Conservation (phyloP, 2,329 filamentous ascomycete genomes). For the Blastomyces parvus region DNA sequence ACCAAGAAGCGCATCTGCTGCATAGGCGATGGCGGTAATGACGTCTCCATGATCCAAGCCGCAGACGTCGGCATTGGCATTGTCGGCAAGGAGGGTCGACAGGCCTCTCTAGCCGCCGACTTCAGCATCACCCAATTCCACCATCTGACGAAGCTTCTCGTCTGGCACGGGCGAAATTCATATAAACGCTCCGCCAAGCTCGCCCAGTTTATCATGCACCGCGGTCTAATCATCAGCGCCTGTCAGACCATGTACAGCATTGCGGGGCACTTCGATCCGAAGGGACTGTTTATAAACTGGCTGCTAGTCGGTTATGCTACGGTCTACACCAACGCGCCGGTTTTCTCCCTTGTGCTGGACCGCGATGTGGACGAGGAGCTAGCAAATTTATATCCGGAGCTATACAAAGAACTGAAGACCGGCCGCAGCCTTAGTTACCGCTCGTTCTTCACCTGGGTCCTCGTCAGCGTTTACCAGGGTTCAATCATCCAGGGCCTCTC, state of each 20-base stretch:
- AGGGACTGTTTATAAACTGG: constrained; percentile 94
- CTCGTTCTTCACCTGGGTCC: constrained; percentile 94
- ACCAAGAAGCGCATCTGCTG: constrained; percentile 95
- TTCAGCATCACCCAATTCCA: constrained; percentile 95
- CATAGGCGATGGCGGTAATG: constrained; percentile 96
- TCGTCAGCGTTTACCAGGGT: constrained; percentile 91
- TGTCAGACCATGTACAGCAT: constrained; percentile 98
- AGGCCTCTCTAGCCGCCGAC: constrained; percentile 89
- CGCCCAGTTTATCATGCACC: constrained; percentile 95
- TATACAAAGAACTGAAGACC: constrained; percentile 93
- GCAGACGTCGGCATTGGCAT: constrained; percentile 97
- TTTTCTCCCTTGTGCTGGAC: constrained; percentile 88
- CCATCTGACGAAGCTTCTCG: constrained; percentile 90
- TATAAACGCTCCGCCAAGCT: constrained; percentile 95
- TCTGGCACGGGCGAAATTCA: constrained; percentile 96
- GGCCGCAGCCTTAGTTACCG: constrained; percentile 81
- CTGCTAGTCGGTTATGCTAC: constrained; percentile 94
- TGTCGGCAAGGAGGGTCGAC: constrained; percentile 91
- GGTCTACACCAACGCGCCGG: constrained; percentile 85
- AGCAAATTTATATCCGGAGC: constrained; percentile 88
- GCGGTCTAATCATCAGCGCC: constrained; percentile 86
- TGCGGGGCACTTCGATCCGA: constrained; percentile 81
- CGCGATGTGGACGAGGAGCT: constrained; percentile 90
- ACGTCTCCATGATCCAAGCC: constrained; percentile 98
- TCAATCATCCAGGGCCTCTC: constrained; percentile 90